Evolutionary conservation across 2,329 filamentous ascomycete species (phyloP).

Genomic region (Hymenoscyphus salicellus): DNA sequence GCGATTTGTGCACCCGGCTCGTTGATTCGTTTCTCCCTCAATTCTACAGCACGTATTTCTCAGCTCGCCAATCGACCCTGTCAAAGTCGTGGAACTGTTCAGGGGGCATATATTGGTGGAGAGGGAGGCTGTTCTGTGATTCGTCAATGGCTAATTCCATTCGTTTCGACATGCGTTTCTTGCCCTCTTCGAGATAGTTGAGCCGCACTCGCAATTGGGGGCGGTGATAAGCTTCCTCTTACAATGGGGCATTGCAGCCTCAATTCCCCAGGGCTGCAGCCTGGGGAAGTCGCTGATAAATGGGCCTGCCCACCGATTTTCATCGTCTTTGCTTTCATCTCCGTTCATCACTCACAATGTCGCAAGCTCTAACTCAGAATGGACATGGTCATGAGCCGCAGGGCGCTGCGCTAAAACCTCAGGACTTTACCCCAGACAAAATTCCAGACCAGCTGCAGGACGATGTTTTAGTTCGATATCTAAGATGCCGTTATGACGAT

Average conservation of each 20-base stretch:
- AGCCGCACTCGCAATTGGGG: slow-evolving; percentile 42
- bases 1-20: neutral
- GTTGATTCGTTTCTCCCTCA: neutral
- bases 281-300: neutral
- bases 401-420: neutral
- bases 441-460: slow-evolving; percentile 10
- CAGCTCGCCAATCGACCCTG: slow-evolving; percentile 16
- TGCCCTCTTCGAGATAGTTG: slow-evolving; percentile 58
- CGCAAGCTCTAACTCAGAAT: neutral
- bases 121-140: neutral
- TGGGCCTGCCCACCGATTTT: neutral
- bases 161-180: neutral
- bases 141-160: neutral
- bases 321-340: neutral
- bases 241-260: slow-evolving; percentile 1
- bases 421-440: slow-evolving; percentile 4
- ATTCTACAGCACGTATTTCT: neutral
- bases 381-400: neutral
- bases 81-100: neutral
- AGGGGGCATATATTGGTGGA: slow-evolving; percentile 12
- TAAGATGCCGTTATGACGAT: slow-evolving; percentile 4
- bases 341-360: neutral
- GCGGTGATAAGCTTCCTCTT: slow-evolving; percentile 9
- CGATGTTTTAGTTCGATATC: slow-evolving; percentile 7
- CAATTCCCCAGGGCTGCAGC: neutral